These are phyloP conservation scores for Sporisorium reilianum DNA, from an alignment of 1,284 basidiomycete species.

Conservation along the genomic window DNA sequence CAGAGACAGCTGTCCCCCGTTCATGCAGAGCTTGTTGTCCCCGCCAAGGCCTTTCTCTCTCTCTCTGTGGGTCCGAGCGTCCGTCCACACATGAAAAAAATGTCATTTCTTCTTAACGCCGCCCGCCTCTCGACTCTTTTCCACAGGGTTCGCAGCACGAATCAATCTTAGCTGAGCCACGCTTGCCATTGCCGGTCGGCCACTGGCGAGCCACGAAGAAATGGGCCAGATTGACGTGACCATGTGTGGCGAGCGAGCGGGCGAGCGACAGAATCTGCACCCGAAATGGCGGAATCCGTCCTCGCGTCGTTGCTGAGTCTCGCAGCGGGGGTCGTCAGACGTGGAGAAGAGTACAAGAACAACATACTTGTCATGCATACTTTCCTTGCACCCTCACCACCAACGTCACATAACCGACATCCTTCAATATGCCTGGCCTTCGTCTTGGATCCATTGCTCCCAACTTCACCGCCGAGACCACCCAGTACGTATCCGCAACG, in stretches of 20 bases:
- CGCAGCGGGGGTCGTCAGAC: conserved; percentile 1
- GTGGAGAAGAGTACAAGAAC: conserved; percentile 22
- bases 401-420: conserved; percentile 5
- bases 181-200: neutral
- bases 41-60: neutral
- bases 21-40: neutral
- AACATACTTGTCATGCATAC: neutral
- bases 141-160: conserved; percentile 5
- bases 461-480: conserved; percentile 67
- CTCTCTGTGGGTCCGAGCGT: conserved; percentile 6
- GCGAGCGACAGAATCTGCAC: neutral
- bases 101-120: conserved; percentile 8
- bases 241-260: neutral
- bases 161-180: neutral
- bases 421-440: conserved; percentile 69
- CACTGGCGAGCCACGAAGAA: neutral
- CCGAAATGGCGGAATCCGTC: conserved; percentile 1
- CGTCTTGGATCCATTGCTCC: conserved; percentile 67
- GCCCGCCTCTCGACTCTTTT: neutral
- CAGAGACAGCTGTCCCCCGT: neutral
- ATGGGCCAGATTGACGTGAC: neutral
- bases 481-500: conserved; percentile 49
- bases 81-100: neutral
- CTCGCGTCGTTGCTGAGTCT: neutral
- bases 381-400: too few relatives aligned